phyloP scores from a whole-genome alignment of 441 rosid species.

The Cnidoscolus chayamansa region DNA sequence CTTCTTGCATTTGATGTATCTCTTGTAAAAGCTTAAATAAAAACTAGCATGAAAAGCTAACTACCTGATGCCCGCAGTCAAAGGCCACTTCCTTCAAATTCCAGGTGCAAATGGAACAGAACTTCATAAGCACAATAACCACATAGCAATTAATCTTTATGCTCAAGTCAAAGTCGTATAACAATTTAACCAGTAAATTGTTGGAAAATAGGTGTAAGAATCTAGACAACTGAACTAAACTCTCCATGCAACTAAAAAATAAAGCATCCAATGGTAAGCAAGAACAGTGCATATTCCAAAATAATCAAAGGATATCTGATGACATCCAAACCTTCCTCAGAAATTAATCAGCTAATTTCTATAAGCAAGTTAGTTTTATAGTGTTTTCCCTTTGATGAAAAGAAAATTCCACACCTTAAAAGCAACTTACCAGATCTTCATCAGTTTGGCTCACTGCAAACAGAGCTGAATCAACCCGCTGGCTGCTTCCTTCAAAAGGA shows the following conservation, averaged over 20 bases:
- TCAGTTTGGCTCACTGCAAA: constrained; percentile 33
- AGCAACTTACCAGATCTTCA: constrained; percentile 54
- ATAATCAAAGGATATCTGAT: not conserved
- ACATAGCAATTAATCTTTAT: not conserved
- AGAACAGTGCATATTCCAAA: not conserved
- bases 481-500: constrained; percentile 36
- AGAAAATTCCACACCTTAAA: not conserved
- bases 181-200: constrained; percentile 18
- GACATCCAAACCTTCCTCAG: not conserved
- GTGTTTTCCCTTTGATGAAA: not conserved
- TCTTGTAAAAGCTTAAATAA: too few species aligned
- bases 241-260: not conserved
- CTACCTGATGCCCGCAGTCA: constrained; percentile 69
- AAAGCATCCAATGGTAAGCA: not conserved
- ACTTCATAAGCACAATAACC: constrained; percentile 29
- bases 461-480: constrained; percentile 41
- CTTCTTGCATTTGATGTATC: too few species aligned
- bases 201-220: not conserved
- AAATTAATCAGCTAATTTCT: not conserved
- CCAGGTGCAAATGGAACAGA: constrained; percentile 60
- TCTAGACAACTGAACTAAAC: too few species aligned
- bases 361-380: not conserved
- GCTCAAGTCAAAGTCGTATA: not conserved
- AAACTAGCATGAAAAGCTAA: not conserved
- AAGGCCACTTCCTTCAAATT: constrained; percentile 57